Evolutionary conservation across 345 rosid genomes (phyloP), one percentile per base, ranked within the genome.

Genomic region (Nasturtium officinale): DNA sequence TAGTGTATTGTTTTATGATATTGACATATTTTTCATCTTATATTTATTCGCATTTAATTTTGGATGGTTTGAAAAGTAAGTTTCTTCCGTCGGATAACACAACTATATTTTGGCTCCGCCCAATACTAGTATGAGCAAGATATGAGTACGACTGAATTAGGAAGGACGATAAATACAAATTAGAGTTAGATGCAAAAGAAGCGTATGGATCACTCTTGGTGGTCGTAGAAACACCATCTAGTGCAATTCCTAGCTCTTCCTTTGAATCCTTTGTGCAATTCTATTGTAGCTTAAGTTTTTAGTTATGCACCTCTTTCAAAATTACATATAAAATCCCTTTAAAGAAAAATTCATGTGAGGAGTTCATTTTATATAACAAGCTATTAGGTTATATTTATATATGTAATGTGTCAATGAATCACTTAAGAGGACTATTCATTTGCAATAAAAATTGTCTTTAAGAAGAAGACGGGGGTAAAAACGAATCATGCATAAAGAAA

Each of bases 41-140:
- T 45, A 21, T 38, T 40, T 52, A 48, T 60, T 6, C 37, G 37
- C 10, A 7, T 33, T 33, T 2, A 33, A 2, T 29, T 50, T 51
- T 56, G 43, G 54, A 69, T 59, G 67, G 28, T 26, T 59, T 53
- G 56, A 33, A 7, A 57, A 13, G 33, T 21, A 18, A 33, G 75
- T 17, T 60, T 71, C 29, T 51, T 40, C 42, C 21, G 29, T 61
- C 20, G 9, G 2, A 30, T 43, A 59, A 69, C 26, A 9, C 35
- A 58, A 33, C 20, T 46, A 15, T 45, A 57, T 26, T 48, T 35
- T 45, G 26, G 18, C 42, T 54, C 46, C 42, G 42, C 42, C 11
- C 42, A 30, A 26, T 6, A 30, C 35, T 30, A 0, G 9, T 2
- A 5, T 11, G 42, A 11, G 15, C 40, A 35, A 9, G 40, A 30